phyloP scores from a whole-genome alignment of 2,329 filamentous ascomycete genomes.

The Beauveria australis region DNA sequence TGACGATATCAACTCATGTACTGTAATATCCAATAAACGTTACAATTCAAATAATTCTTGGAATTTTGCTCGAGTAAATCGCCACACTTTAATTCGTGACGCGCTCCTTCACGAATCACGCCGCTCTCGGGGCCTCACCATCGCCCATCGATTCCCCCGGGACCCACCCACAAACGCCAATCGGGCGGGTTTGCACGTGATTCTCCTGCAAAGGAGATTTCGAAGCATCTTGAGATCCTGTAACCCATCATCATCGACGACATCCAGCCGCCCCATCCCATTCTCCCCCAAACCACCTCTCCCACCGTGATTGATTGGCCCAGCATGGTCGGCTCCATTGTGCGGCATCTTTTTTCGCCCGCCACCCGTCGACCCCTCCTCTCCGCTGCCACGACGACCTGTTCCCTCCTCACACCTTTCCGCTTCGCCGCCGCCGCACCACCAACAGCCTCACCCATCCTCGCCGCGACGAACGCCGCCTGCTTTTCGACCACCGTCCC shows the following conservation, averaged over 20 bases:
- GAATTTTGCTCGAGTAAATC: no score
- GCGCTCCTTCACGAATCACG: no score
- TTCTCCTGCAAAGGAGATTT: constrained; percentile 3
- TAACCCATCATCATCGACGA: neutral
- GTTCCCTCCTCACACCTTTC: constrained; percentile 16
- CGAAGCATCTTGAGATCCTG: neutral
- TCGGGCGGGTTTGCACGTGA: constrained; percentile 2
- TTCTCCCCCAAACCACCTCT: no score
- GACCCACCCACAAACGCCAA: constrained; percentile 3
- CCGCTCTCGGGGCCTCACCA: no score
- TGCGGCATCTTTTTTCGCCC: constrained; percentile 28
- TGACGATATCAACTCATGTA: no score
- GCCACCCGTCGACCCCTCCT: constrained; percentile 21
- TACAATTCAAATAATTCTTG: no score
- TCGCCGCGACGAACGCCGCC: constrained; percentile 22
- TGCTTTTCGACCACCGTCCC: constrained; percentile 51
- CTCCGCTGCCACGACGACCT: constrained; percentile 18
- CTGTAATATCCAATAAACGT: no score
- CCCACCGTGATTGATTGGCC: constrained; percentile 13
- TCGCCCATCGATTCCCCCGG: neutral
- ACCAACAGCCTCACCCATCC: constrained; percentile 19
- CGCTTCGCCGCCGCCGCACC: constrained; percentile 6
- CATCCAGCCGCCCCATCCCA: neutral
- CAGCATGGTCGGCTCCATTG: constrained; percentile 28
- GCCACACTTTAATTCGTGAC: no score